A percentile compares a stretch with the other conserved stretches of the same genome.
Evolutionary conservation across 495 filamentous ascomycete genomes (phyloP).

Genomic region (Aspergillus nanangensis): DNA sequence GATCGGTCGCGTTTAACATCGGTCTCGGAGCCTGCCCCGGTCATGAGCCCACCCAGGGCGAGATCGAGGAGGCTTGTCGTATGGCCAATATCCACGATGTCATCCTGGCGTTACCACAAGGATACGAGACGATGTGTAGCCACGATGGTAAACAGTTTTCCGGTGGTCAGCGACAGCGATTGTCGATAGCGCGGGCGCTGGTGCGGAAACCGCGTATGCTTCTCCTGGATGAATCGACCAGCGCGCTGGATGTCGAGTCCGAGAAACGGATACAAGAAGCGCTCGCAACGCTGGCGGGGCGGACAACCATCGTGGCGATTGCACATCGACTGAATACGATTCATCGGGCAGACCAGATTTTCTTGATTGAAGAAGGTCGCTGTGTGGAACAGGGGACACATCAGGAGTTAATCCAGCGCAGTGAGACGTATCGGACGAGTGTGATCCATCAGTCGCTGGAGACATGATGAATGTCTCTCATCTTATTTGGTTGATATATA

Average conservation of each 20-base stretch:
- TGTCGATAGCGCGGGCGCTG: conserved; percentile 71
- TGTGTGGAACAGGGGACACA: conserved; percentile 68
- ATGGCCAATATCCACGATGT: conserved; percentile 56
- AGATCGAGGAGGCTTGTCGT: conserved; percentile 53
- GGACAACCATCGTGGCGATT: conserved; percentile 72
- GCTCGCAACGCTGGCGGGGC: conserved; percentile 57
- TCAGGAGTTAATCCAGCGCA: conserved; percentile 55
- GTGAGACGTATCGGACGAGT: conserved; percentile 55
- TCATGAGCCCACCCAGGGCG: conserved; percentile 36
- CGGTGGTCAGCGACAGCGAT: conserved; percentile 71
- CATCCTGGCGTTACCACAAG: conserved; percentile 50
- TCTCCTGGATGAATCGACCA: conserved; percentile 74
- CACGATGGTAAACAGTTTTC: conserved; percentile 58
- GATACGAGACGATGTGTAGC: conserved; percentile 61
- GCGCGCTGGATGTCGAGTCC: conserved; percentile 63
- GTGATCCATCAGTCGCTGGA: conserved; percentile 35
- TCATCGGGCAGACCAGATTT: conserved; percentile 69
- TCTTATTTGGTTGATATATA: background rate
- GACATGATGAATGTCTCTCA: conserved; percentile 15
- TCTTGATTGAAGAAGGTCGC: conserved; percentile 63
- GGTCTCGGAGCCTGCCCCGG: conserved; percentile 43
- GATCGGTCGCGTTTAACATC: conserved; percentile 50
- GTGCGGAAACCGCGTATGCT: conserved; percentile 63
- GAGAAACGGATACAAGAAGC: conserved; percentile 67
- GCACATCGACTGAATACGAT: conserved; percentile 74